Evolutionary conservation across 495 filamentous ascomycete species (phyloP), one percentile per base, ranked within the genome.

Genomic region (Neurospora sp.): DNA sequence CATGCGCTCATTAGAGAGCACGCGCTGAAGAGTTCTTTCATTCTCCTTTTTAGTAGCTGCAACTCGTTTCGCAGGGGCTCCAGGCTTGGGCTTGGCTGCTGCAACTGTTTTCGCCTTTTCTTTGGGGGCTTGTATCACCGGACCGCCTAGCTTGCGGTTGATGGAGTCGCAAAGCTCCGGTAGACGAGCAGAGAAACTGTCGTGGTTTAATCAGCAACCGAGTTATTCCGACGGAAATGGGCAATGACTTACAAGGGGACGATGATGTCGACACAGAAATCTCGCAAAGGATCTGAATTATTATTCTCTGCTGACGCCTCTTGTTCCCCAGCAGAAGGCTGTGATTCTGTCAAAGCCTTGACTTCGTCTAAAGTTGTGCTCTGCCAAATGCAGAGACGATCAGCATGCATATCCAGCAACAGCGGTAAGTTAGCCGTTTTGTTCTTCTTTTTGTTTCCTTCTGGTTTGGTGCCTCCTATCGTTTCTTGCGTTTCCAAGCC

Each of bases 321-420:
- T 4, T 78, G 66, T 28, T 81, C 81, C 31, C 78, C 73, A 6
- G 74, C 73, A 4, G 73, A 66, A 10, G 73, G 39, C 69, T 85
- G 81, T 13, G 85, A 81, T 74, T 90, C 88, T 43, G 88, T 86
- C 39, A 86, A 79, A 36, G 84, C 84, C 66, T 87, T 88, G 54
- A 82, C 76, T 48, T 85, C 84, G 36, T 89, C 89, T 7, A 85
- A 80, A 13, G 88, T 86, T 70, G 92, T 89, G n/a, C 94, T 93
- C 78, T 97, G 94, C 96, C 96, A 99, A 45, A 99, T 99, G 79
- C 94, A 96, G 31, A 99, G 85, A 40, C 94, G 89, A 79, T 99
- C 96, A 13, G 97, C 88, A 70, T 97, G 90, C 5, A 97, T 83
- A 76, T 98, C 95, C 9, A 99, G 85, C 28, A 94, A 85, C 1